These are phyloP conservation scores for Rhododendron mucronatum DNA, from an alignment of 148 eudicot species.

Conservation along the genomic window DNA sequence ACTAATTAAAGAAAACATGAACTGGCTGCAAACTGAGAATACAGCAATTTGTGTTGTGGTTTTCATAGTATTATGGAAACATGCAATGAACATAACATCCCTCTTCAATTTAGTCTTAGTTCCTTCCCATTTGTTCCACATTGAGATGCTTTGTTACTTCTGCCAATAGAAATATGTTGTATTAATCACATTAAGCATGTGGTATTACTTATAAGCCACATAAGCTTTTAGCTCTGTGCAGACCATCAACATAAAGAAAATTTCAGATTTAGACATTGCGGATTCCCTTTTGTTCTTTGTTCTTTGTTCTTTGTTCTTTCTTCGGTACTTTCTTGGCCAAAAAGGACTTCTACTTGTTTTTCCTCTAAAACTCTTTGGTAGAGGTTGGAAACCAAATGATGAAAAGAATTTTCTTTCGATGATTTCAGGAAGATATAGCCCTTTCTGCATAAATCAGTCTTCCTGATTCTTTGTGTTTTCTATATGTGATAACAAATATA, in stretches of 20 bases:
- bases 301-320: slow-evolving; percentile 8
- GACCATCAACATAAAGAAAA: background rate
- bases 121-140: background rate
- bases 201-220: background rate
- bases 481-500: background rate
- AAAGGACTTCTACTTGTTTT: background rate
- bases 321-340: background rate
- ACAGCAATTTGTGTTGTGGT: background rate
- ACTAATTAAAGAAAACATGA: background rate
- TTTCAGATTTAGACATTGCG: background rate
- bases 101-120: background rate
- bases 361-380: background rate
- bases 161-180: background rate
- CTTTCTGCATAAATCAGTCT: background rate
- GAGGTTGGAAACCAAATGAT: background rate
- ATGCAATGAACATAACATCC: background rate
- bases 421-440: background rate
- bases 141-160: background rate
- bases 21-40: background rate
- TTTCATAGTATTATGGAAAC: background rate
- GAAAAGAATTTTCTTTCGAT: background rate
- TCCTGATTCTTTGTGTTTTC: background rate
- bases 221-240: background rate
- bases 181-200: background rate
- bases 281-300: slow-evolving; percentile 6